These are phyloP conservation scores for Psilocybe tampanensis DNA, from an alignment of 768 basidiomycete genomes.

Conservation along the genomic window DNA sequence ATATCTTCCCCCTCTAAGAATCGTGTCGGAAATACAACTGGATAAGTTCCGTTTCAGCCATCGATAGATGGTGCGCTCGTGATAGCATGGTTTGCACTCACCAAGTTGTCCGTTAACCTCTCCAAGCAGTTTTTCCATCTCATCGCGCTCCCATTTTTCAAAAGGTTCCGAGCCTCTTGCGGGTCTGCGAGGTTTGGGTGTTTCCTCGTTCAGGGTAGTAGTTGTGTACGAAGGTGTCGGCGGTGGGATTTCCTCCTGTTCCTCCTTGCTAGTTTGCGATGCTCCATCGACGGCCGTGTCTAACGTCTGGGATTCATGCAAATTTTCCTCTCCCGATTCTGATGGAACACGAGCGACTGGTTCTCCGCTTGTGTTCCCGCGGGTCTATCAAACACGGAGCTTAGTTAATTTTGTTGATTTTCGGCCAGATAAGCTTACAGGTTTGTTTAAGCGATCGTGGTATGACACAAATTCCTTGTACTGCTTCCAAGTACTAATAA, in stretches of 20 bases:
- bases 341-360: conserved; percentile 60
- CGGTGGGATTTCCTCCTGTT: conserved; percentile 27
- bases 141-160: conserved; percentile 80
- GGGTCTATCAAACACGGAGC: conserved; percentile 36
- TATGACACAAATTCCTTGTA: conserved; percentile 82
- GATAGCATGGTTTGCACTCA: conserved; percentile 34
- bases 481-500: conserved; percentile 93
- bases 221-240: conserved; percentile 21
- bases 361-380: conserved; percentile 40
- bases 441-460: conserved; percentile 75
- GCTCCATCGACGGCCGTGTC: conserved; percentile 26
- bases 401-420: conserved; percentile 7
- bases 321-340: conserved; percentile 50
- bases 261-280: conserved; percentile 35
- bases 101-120: conserved; percentile 88
- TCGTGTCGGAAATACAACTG: conserved; percentile 81
- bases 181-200: conserved; percentile 38
- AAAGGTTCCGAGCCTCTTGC: conserved; percentile 67
- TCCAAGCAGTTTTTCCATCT: conserved; percentile 83
- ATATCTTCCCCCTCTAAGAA: conserved; percentile 95
- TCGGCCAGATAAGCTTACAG: conserved; percentile 42
- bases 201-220: conserved; percentile 18
- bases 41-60: conserved; percentile 4
- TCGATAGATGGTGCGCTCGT: not conserved
- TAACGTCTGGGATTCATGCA: conserved; percentile 26